Conservation (phyloP, 1,284 basidiomycete genomes). For the Malassezia brasiliensis region DNA sequence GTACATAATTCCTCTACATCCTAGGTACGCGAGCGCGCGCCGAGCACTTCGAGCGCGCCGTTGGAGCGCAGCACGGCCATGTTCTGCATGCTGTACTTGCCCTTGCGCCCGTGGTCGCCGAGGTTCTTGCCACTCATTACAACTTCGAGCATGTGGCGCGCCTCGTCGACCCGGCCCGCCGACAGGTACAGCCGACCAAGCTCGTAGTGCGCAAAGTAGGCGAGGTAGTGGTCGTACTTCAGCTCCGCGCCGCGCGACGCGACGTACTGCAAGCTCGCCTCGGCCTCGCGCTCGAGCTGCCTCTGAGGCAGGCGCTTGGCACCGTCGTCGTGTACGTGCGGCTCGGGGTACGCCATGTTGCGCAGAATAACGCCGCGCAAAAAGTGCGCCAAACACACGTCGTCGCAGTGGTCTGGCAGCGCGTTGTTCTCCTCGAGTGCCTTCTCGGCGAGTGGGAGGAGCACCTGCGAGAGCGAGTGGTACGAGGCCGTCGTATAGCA, state of each 20-base stretch:
- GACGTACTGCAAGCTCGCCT: constrained; percentile 32
- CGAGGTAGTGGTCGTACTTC: constrained; percentile 40
- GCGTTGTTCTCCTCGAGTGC: constrained; percentile 29
- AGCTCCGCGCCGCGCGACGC: constrained; percentile 29
- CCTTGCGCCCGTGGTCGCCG: constrained; percentile 38
- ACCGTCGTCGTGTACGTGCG: constrained; percentile 29
- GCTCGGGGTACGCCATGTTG: constrained; percentile 43
- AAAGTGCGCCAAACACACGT: constrained; percentile 43
- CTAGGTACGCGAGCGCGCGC: not conserved
- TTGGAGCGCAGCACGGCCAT: constrained; percentile 43
- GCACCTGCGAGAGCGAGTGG: constrained; percentile 24
- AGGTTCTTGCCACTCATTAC: constrained; percentile 37
- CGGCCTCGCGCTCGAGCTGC: constrained; percentile 32
- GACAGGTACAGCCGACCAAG: constrained; percentile 37
- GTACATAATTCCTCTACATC: constrained; percentile 1
- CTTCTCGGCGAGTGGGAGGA: constrained; percentile 31
- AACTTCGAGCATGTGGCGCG: constrained; percentile 31
- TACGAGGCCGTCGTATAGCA: constrained; percentile 42
- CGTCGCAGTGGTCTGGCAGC: constrained; percentile 33
- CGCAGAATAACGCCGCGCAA: constrained; percentile 42
- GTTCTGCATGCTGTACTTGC: constrained; percentile 46
- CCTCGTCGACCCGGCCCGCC: constrained; percentile 21
- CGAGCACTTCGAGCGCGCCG: constrained; percentile 27
- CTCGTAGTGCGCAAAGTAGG: constrained; percentile 48
- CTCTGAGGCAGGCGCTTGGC: constrained; percentile 24